Conservation (phyloP, 352 stramenopile species). For the Hyaloperonospora arabidopsidis region DNA sequence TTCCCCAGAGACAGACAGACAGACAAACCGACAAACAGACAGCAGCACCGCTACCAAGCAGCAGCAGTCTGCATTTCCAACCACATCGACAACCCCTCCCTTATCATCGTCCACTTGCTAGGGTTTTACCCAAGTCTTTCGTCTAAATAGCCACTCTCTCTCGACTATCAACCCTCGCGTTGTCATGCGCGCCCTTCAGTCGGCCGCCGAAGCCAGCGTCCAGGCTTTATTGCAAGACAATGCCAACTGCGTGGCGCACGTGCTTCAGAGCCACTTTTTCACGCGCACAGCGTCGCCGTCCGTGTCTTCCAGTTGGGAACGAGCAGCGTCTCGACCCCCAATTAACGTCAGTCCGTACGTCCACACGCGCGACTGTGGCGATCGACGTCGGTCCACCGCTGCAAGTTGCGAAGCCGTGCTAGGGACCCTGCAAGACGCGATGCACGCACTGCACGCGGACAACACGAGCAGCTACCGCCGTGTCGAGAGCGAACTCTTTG, state of each 20-base stretch:
- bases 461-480: slow-evolving; percentile 39
- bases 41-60: no score
- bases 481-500: slow-evolving; percentile 52
- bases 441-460: slow-evolving; percentile 50
- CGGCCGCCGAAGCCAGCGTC: slow-evolving; percentile 20
- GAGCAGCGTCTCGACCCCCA: slow-evolving; percentile 26
- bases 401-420: slow-evolving; percentile 49
- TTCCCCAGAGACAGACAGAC: no score
- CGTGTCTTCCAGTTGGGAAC: slow-evolving; percentile 30
- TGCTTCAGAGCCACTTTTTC: slow-evolving; percentile 33
- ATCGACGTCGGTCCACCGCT: slow-evolving; percentile 40
- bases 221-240: slow-evolving; percentile 29
- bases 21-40: no score
- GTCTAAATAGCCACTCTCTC: no score
- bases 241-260: slow-evolving; percentile 28
- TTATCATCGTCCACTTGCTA: no score
- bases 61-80: no score
- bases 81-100: no score
- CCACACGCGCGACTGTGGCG: slow-evolving; percentile 35
- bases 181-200: slow-evolving; percentile 9
- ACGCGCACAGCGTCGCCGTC: slow-evolving; percentile 28
- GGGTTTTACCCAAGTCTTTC: no score
- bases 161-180: slow-evolving; percentile 12
- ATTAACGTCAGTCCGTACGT: slow-evolving; percentile 43
- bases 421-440: slow-evolving; percentile 47